These are phyloP conservation scores for Solanum gracilifrons DNA, from an alignment of 257 asterid species.

Conservation along the genomic window DNA sequence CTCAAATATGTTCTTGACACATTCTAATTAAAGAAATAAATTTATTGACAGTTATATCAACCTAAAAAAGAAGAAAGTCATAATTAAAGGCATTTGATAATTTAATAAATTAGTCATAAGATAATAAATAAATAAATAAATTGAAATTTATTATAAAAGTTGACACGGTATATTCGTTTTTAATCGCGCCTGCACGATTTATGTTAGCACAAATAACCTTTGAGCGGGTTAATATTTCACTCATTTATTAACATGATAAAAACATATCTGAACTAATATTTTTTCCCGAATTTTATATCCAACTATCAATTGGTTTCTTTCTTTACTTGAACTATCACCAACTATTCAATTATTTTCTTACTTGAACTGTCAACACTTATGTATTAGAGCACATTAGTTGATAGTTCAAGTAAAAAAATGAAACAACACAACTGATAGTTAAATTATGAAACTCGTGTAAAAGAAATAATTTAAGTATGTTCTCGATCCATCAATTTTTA, in stretches of 20 bases:
- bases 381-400: background rate
- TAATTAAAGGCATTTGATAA: background rate
- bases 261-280: background rate
- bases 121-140: background rate
- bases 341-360: no score
- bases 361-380: background rate
- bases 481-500: background rate
- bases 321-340: no score
- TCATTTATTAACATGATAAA: background rate
- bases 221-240: background rate
- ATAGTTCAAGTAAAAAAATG: background rate
- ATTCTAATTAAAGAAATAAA: no score
- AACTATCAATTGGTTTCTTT: background rate
- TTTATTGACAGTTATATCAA: no score
- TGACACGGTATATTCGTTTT: no score
- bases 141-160: background rate
- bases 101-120: background rate
- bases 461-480: background rate
- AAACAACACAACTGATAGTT: background rate
- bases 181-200: accelerated
- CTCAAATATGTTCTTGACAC: background rate
- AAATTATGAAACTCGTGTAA: accelerated
- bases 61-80: background rate
- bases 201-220: background rate
- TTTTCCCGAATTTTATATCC: background rate